Evolutionary conservation across 176 grass and related monocot genomes (phyloP).

Genomic region (Rhipidocladum racemiflorum): DNA sequence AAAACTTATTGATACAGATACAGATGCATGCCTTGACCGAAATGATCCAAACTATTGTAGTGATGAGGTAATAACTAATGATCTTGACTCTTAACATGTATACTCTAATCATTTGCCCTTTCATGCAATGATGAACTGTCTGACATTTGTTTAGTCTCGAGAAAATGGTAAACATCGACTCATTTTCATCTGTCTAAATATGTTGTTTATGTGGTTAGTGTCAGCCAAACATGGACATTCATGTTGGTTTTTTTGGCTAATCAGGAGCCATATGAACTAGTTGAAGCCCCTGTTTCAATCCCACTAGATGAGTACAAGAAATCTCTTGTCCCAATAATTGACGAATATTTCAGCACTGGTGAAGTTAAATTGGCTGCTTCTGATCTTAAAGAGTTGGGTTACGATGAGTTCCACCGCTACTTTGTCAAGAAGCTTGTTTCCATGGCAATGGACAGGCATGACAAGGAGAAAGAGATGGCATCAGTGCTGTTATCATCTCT

Average conservation of each 20-base stretch:
- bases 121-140: neutral
- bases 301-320: slow-evolving; percentile 88
- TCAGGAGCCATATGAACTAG: slow-evolving; percentile 91
- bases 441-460: slow-evolving; percentile 87
- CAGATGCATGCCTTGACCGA: slow-evolving; percentile 64
- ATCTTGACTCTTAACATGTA: slow-evolving; percentile 26
- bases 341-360: slow-evolving; percentile 89
- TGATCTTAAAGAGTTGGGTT: slow-evolving; percentile 84
- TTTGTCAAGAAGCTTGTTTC: slow-evolving; percentile 96
- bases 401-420: slow-evolving; percentile 66
- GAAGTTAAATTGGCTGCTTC: slow-evolving; percentile 70
- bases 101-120: neutral
- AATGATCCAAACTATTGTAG: slow-evolving; percentile 99
- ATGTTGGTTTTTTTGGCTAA: slow-evolving; percentile 28
- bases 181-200: neutral
- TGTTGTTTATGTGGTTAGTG: neutral
- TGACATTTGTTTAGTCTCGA: slow-evolving; percentile 1
- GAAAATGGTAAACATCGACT: neutral
- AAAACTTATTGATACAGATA: slow-evolving; percentile 73
- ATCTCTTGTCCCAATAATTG: slow-evolving; percentile 61
- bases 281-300: slow-evolving; percentile 61
- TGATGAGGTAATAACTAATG: slow-evolving; percentile 60
- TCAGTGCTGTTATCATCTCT: slow-evolving; percentile 86
- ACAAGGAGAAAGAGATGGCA: slow-evolving; percentile 96
- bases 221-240: slow-evolving; percentile 5